Base-by-base conservation (phyloP, 768 basidiomycete genomes). In the Tubosaeta sp. region DNA sequence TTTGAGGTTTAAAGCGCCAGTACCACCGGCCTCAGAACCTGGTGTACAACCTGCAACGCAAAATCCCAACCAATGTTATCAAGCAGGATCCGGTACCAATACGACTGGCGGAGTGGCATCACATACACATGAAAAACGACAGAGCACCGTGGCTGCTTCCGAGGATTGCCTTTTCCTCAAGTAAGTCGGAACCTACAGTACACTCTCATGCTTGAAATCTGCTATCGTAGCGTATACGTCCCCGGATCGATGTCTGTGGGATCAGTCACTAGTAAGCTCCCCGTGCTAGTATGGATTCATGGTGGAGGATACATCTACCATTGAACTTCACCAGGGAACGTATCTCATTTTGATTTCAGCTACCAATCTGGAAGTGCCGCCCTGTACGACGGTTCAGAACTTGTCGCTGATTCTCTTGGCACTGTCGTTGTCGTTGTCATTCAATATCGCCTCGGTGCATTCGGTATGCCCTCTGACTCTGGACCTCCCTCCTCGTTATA, bases 271-370 rank as follows among this genome's bases (percentile, higher is more conserved):
- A 22, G 43, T 29, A 22, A 22, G 22, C 22, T 22, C 22, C 22
- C 22, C 22, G 22, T 22, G 22, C 22, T 22, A 22, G 22, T 45
- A 32, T 45, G 43, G 43, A 45, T 45, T 45, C 43, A 45, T 78
- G 6, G 81, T 74, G 63, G 78, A 80, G 7, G 76, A 75, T 54
- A 70, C 29, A 76, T 75, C 17, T 17, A 69, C 51, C 22, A 22
- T 22, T 22, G 22, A 22, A 3, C n/a, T 33, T 32, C 5, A 3
- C 22, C 22, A 22, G 22, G 22, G 22, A 22, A 7, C 32, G 5
- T 19, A 44, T 47, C 22, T 5, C 4, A 35, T 5, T 32, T 32
- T 22, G 22, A 22, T 22, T 22, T 22, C 22, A 22, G 22, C 22
- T 22, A 22, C 22, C 22, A 22, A 22, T 22, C 22, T 22, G 22